Evolutionary conservation across 108 stramenopile species (phyloP).

Genomic region (Epipyxis sp.): DNA sequence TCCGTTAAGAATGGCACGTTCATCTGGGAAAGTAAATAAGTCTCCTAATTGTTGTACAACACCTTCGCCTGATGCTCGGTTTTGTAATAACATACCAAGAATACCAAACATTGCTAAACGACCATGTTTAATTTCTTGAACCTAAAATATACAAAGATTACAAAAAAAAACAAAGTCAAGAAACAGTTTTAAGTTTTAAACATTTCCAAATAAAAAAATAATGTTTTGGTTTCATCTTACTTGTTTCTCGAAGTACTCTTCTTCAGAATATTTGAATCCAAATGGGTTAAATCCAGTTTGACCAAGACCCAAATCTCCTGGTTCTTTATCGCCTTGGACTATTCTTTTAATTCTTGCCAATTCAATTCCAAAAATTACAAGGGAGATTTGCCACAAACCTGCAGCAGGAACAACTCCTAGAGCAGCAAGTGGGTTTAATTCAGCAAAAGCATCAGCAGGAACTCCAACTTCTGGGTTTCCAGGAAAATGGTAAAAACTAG

Average conservation of each 20-base stretch:
- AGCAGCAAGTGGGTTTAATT: constrained; percentile 84
- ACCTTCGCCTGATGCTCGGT: constrained; percentile 65
- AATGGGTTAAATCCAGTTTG: constrained; percentile 86
- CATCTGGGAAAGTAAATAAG: constrained; percentile 67
- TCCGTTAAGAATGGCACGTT: constrained; percentile 74
- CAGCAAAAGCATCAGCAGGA: constrained; percentile 71
- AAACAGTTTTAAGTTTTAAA: too few species aligned
- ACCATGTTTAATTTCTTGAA: constrained; percentile 95
- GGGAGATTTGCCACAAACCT: constrained; percentile 78
- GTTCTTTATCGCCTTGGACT: constrained; percentile 65
- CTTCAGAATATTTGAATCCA: constrained; percentile 82
- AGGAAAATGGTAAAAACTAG: constrained; percentile 85
- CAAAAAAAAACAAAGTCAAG: neutral
- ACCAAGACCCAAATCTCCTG: constrained; percentile 88
- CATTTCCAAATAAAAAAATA: too few species aligned
- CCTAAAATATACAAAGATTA: constrained; percentile 31
- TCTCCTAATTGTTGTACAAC: constrained; percentile 76
- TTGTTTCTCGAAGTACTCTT: constrained; percentile 86
- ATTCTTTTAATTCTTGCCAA: constrained; percentile 74
- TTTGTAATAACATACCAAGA: constrained; percentile 78
- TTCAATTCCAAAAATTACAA: constrained; percentile 75
- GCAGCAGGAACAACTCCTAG: constrained; percentile 69
- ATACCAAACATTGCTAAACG: constrained; percentile 92
- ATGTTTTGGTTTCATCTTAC: constrained; percentile 3
- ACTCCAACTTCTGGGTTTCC: constrained; percentile 81